phyloP scores from a whole-genome alignment of 148 eudicot genomes.

The Nepenthes gracilis region DNA sequence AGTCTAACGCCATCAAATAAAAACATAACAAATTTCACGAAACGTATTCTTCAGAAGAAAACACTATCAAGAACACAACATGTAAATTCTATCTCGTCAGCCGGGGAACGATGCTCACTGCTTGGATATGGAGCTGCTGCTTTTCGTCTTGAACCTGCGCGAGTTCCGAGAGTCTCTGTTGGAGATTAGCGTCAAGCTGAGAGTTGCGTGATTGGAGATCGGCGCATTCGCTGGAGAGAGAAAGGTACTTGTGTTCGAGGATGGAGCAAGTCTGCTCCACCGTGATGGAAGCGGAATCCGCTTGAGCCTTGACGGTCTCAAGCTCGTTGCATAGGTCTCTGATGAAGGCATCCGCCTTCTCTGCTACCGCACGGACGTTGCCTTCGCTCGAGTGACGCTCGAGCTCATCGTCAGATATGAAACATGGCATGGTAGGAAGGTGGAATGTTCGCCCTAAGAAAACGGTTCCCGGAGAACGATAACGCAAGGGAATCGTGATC shows the following conservation, averaged over 20 bases:
- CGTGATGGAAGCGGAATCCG: conserved; percentile 73
- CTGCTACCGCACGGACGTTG: conserved; percentile 47
- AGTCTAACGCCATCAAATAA: conserved; percentile 27
- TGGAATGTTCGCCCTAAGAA: not conserved
- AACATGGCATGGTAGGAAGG: conserved; percentile 45
- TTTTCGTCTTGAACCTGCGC: conserved; percentile 57
- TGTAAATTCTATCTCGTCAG: not conserved
- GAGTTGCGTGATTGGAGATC: conserved; percentile 38
- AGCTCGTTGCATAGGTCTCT: conserved; percentile 34
- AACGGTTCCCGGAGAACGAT: not conserved
- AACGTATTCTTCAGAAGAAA: not conserved
- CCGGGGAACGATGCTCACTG: conserved; percentile 22
- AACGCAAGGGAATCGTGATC: too few species aligned
- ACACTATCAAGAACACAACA: not conserved
- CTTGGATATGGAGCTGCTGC: conserved; percentile 50
- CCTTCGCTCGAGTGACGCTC: conserved; percentile 42
- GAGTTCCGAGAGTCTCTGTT: conserved; percentile 37
- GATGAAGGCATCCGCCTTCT: conserved; percentile 73
- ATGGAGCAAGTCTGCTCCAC: conserved; percentile 90
- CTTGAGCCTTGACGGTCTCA: conserved; percentile 71
- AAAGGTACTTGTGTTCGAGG: conserved; percentile 70
- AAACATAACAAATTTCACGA: not conserved
- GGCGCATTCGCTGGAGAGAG: conserved; percentile 53
- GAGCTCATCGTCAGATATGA: conserved; percentile 68
- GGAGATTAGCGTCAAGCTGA: conserved; percentile 29